phyloP scores from a whole-genome alignment of 2,329 filamentous ascomycete genomes.

The Neophaeococcomyces mojaviensis region DNA sequence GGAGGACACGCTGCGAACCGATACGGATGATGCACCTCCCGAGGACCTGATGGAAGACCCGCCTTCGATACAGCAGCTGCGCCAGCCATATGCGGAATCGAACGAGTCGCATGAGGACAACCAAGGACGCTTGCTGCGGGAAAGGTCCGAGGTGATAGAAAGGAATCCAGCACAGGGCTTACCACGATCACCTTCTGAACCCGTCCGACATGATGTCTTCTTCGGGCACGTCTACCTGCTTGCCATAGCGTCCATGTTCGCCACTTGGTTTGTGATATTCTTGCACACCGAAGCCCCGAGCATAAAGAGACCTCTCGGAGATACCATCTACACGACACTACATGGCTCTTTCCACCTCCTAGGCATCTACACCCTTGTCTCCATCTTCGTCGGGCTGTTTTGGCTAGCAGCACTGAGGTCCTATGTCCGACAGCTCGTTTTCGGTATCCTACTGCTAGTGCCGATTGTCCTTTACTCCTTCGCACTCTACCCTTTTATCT shows the following conservation, averaged over 20 bases:
- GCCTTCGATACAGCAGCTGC: conserved; percentile 52
- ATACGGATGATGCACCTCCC: conserved; percentile 36
- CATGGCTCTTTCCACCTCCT: conserved; percentile 83
- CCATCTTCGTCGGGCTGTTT: conserved; percentile 75
- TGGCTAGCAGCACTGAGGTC: conserved; percentile 86
- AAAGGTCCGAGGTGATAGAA: conserved; percentile 36
- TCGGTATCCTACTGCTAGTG: conserved; percentile 72
- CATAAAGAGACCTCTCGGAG: conserved; percentile 66
- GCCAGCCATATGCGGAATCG: conserved; percentile 36
- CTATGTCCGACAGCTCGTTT: conserved; percentile 78
- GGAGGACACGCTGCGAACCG: conserved; percentile 56
- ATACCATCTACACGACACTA: conserved; percentile 88
- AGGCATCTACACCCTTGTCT: conserved; percentile 83
- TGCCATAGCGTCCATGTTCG: conserved; percentile 71
- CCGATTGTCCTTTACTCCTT: conserved; percentile 83
- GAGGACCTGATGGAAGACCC: conserved; percentile 42
- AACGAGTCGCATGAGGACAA: conserved; percentile 44
- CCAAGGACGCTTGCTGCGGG: conserved; percentile 28
- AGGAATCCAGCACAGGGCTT: conserved; percentile 26
- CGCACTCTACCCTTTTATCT: conserved; percentile 81
- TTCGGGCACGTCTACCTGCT: conserved; percentile 89
- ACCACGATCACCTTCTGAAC: conserved; percentile 55
- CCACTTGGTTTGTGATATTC: conserved; percentile 82
- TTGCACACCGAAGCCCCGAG: conserved; percentile 71
- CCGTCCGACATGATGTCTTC: conserved; percentile 78